Conservation (phyloP, 495 filamentous ascomycete genomes). For the Ascobolus immersus region DNA sequence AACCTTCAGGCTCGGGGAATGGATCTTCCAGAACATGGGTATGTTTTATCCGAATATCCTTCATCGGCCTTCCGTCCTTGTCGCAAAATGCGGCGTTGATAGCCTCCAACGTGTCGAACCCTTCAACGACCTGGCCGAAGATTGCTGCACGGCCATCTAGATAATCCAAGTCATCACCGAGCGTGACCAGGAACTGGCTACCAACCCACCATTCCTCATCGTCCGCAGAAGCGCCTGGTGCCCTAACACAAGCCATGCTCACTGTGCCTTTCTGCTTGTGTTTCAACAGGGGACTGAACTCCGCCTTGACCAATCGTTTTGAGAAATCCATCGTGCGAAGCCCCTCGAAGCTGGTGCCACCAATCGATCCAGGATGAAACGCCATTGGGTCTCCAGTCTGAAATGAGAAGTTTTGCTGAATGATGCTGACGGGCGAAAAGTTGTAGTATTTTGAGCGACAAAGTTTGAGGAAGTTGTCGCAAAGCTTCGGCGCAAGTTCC, state of each 20-base stretch:
- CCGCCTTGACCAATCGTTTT: slow-evolving; percentile 55
- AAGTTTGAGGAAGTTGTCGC: slow-evolving; percentile 92
- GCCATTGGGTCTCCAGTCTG: slow-evolving; percentile 86
- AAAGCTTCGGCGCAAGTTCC: slow-evolving; percentile 63
- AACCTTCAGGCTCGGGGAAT: slow-evolving; percentile 47
- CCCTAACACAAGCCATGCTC: slow-evolving; percentile 60
- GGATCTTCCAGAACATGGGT: slow-evolving; percentile 77
- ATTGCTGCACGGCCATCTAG: slow-evolving; percentile 79
- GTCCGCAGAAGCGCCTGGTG: slow-evolving; percentile 30
- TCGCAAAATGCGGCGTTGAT: slow-evolving; percentile 78
- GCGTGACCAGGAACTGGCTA: slow-evolving; percentile 76
- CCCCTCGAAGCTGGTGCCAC: slow-evolving; percentile 56
- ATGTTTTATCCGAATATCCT: slow-evolving; percentile 80
- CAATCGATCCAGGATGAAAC: slow-evolving; percentile 55
- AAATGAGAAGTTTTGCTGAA: slow-evolving; percentile 81
- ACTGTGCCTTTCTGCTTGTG: slow-evolving; percentile 71
- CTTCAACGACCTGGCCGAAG: slow-evolving; percentile 83
- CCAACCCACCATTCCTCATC: slow-evolving; percentile 56
- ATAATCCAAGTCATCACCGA: slow-evolving; percentile 66
- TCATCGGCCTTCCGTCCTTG: slow-evolving; percentile 55
- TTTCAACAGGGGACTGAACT: slow-evolving; percentile 60
- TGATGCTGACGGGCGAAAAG: slow-evolving; percentile 64
- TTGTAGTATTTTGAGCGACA: slow-evolving; percentile 98
- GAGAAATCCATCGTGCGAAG: no score
- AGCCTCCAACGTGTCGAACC: slow-evolving; percentile 75